A percentile compares a stretch with the other conserved stretches of the same genome.
phyloP scores from a whole-genome alignment of 2,329 filamentous ascomycete species.

The Colletotrichum phormii region DNA sequence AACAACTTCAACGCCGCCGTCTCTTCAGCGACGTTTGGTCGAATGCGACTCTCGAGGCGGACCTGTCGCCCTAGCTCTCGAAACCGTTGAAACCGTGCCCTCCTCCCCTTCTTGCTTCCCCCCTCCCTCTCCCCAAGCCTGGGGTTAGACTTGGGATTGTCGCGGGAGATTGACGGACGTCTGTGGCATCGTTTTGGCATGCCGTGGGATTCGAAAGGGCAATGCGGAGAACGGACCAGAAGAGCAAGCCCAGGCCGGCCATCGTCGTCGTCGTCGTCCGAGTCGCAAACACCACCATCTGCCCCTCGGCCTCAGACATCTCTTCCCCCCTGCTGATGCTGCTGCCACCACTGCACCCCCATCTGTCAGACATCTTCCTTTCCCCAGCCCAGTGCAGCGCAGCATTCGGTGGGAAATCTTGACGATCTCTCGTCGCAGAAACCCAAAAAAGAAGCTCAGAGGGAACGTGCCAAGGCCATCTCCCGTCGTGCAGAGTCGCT shows the following conservation, averaged over 20 bases:
- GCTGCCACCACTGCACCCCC: neutral
- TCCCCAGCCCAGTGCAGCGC: conserved; percentile 5
- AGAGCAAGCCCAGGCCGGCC: neutral
- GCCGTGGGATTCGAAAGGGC: conserved; percentile 13
- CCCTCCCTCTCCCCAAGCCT: neutral
- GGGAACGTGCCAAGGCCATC: conserved; percentile 20
- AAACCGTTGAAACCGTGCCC: conserved; percentile 33
- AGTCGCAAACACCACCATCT: conserved; percentile 7
- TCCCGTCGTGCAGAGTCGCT: conserved; percentile 22
- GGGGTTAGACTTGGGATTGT: conserved; percentile 12
- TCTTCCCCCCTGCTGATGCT: neutral
- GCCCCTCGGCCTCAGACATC: neutral
- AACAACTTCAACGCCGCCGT: neutral
- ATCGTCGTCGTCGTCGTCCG: neutral
- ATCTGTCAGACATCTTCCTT: conserved; percentile 5
- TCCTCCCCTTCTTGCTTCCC: neutral
- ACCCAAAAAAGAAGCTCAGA: conserved; percentile 11
- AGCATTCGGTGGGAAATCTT: conserved; percentile 1
- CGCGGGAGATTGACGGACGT: conserved; percentile 31
- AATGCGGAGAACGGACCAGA: conserved; percentile 20
- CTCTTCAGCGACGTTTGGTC: neutral
- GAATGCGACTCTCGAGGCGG: conserved; percentile 25
- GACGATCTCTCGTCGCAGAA: conserved; percentile 14
- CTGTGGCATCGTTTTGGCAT: conserved; percentile 26
- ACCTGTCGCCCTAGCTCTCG: conserved; percentile 7